Base-by-base conservation (phyloP, 2,329 filamentous ascomycete species). In the Aspergillus candidus region DNA sequence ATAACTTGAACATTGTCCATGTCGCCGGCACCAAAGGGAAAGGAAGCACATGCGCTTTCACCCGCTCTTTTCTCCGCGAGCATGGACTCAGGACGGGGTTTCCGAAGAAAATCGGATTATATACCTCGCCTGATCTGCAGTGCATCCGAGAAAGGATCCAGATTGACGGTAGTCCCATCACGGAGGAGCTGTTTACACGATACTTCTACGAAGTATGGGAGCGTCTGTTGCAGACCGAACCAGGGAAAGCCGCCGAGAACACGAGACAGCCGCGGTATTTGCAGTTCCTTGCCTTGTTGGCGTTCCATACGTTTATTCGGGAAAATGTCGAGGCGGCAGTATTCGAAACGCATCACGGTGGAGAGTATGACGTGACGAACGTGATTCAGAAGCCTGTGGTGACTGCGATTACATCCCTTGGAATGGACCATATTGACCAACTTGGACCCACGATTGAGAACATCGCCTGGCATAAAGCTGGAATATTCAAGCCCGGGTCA, bases 11-110 rank as follows among this genome's bases (percentile, higher is more conserved):
- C 52, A 73, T 86, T 18, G 61, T 88, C 32, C 83, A 87, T 63
- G 76, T 88, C 18, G 78, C 83, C 17, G 84, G 84, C 4, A 88
- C 83, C n/a, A 88, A 88, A 62, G 84, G 84, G 4, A 88, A 88
- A 65, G 84, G 84, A 22, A 83, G 78, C 56, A 85, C 82, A 1
- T 87, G 83, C 57, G 83, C 82, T 32, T 86, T 83, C 30, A 51
- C 46, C 1, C 35, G 47, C 2, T 49, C 44, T 6, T 80, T 87
- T 48, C 73, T 88, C 35, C 66, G 70, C n/a, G 49, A 44, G n/a
- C 55, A 64, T 44, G 48, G 59, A 1, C 4, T 54, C 12, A 53
- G 55, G 34, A 61, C 54, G 4, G 61, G 62, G 11, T 58, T 58
- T 13, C 55, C 59, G 3, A 48, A 39, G 22, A 43, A 40, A 8